These are phyloP conservation scores for Theileria orientalis DNA, from an alignment of 169 alveolate species.

Conservation along the genomic window DNA sequence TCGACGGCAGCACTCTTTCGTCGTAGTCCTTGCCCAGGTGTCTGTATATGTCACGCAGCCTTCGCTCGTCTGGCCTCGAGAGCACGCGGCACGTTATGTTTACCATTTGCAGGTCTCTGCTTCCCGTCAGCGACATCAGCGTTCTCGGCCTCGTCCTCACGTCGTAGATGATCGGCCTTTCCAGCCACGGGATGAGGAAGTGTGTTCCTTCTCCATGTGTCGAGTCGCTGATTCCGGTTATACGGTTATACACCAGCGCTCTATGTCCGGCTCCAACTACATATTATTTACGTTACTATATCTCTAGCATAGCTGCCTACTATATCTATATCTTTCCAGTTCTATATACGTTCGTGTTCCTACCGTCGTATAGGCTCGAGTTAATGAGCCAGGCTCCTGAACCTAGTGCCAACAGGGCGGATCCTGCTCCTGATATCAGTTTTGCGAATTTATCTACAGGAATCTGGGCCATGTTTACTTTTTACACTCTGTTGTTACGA, in stretches of 20 bases:
- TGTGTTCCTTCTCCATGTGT: conserved; percentile 96
- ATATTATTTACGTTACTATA: no score
- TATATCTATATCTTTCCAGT: neutral
- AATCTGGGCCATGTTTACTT: conserved; percentile 24
- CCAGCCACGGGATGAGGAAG: conserved; percentile 91
- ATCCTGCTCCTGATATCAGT: conserved; percentile 51
- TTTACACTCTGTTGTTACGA: no score
- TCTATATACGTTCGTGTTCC: neutral
- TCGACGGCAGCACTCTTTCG: conserved; percentile 95
- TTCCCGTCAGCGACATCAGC: conserved; percentile 91
- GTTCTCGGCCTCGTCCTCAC: conserved; percentile 90
- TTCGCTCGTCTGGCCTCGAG: conserved; percentile 87
- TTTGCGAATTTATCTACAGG: conserved; percentile 19
- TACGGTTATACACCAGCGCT: conserved; percentile 87
- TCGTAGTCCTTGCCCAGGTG: conserved; percentile 92
- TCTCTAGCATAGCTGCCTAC: neutral
- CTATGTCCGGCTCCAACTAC: conserved; percentile 94
- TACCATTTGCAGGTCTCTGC: conserved; percentile 92
- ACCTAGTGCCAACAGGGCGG: conserved; percentile 39
- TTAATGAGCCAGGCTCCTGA: conserved; percentile 29
- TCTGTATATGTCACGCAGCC: conserved; percentile 82
- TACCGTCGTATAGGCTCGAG: conserved; percentile 54
- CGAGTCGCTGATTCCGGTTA: conserved; percentile 74
- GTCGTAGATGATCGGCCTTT: conserved; percentile 92
- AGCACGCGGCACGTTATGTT: conserved; percentile 93